These are phyloP conservation scores for Penicillium odoratum DNA, from an alignment of 495 filamentous ascomycete genomes.

Conservation along the genomic window DNA sequence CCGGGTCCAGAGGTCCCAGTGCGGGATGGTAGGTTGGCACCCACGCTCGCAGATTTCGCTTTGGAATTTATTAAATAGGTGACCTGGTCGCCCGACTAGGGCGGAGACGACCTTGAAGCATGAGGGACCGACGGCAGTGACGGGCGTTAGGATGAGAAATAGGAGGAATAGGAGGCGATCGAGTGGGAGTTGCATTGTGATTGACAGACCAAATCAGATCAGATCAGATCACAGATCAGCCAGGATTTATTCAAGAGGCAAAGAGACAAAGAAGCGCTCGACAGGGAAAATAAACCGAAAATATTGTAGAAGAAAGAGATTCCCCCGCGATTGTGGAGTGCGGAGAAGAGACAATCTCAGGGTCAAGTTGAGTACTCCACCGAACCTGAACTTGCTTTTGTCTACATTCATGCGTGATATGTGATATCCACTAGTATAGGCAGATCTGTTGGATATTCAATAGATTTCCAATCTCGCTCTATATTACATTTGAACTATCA, in stretches of 20 bases:
- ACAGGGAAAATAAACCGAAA: not conserved
- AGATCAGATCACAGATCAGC: not conserved
- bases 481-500: too few relatives aligned
- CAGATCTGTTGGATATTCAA: too few relatives aligned
- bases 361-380: not conserved
- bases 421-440: too few relatives aligned
- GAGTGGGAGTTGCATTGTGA: slow-evolving; percentile 19
- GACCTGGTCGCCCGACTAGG: slow-evolving; percentile 35
- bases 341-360: not conserved
- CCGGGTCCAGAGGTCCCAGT: slow-evolving; percentile 50
- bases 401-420: too few relatives aligned
- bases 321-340: not conserved
- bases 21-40: slow-evolving; percentile 43
- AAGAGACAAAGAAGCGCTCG: not conserved
- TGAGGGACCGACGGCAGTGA: slow-evolving; percentile 32
- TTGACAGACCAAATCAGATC: not conserved
- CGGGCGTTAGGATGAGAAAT: slow-evolving; percentile 22
- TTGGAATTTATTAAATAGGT: slow-evolving; percentile 42
- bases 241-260: not conserved
- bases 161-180: slow-evolving; percentile 24
- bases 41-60: slow-evolving; percentile 43
- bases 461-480: too few relatives aligned
- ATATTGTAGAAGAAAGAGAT: not conserved
- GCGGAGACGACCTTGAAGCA: slow-evolving; percentile 43
- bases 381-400: too few relatives aligned